Base-by-base conservation (phyloP, 495 filamentous ascomycete species). In the Tetracladium marchalianum region DNA sequence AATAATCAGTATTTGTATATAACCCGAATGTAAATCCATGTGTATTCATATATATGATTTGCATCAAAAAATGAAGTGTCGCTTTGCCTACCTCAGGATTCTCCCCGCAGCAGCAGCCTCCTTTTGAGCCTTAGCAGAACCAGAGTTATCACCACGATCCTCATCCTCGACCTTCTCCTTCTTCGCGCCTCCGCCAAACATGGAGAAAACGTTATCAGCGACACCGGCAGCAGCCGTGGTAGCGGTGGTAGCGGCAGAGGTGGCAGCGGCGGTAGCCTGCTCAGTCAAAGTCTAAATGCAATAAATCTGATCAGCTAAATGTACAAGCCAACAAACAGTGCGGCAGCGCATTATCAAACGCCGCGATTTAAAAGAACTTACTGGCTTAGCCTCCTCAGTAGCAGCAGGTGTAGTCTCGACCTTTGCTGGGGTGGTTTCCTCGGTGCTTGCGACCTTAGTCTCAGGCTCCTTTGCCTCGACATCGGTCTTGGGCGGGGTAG, bases 101-200 rank as follows among this genome's bases (percentile, higher is more conserved):
- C n/a, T 73, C 75, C 39, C 72, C 75, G n/a, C n/a, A 34, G 72
- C 73, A 41, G 72, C 75, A 40, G 68, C 71, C 37, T 81, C 81
- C 64, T 90, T 90, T 62, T 84, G 73, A 39, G 82, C 81, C 75
- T 94, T 94, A 51, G 87, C 81, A 65, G 81, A 85, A 48, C 89
- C 89, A 56, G 85, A 90, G 58, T 77, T 79, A 63, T 96, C 87
- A 51, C 81, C 75, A 56, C 75, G 75, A 48, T 81, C 77, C 50
- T 78, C 79, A 24, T 73, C 78, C 31, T 87, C 85, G 13, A 82
- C 86, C 49, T 79, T 69, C 62, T 87, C 83, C 58, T 76, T 76
- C 77, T 89, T 93, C 63, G 86, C 90, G 42, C 87, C 85, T 44
- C 90, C 90, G 49, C 92, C 92, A 64, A 98, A 98, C 92, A 98